Conservation (phyloP, 2,329 filamentous ascomycete species). For the Metarhizium album region DNA sequence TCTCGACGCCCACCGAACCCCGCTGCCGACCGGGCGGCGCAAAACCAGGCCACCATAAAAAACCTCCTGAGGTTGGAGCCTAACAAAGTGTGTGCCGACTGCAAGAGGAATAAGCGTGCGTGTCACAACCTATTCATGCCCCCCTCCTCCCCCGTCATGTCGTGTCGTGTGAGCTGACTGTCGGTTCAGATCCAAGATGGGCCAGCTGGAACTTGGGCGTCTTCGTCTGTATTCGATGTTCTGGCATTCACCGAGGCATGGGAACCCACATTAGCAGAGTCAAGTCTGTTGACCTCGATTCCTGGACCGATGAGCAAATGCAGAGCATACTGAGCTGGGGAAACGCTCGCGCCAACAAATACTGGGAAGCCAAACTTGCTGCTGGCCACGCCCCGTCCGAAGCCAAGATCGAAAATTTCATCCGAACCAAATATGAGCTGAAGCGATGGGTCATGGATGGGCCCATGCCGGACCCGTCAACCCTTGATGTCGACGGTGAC, state of each 20-base stretch:
- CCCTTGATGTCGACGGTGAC: conserved; percentile 72
- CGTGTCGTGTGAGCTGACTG: conserved; percentile 2
- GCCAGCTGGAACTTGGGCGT: conserved; percentile 97
- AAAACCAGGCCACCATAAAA: conserved; percentile 92
- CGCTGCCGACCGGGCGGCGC: conserved; percentile 75
- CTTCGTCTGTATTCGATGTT: conserved; percentile 96
- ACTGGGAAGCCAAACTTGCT: conserved; percentile 94
- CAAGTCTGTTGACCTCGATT: conserved; percentile 94
- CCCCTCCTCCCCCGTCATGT: too few species aligned
- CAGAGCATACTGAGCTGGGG: conserved; percentile 93
- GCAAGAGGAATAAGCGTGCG: conserved; percentile 96
- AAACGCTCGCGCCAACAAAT: conserved; percentile 93
- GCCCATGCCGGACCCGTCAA: conserved; percentile 82
- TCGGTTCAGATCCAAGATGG: conserved; percentile 76
- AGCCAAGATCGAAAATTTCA: conserved; percentile 98
- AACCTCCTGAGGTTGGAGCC: conserved; percentile 84
- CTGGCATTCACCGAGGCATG: conserved; percentile 97
- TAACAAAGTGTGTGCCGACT: conserved; percentile 97
- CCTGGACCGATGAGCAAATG: conserved; percentile 97
- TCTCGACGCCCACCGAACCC: conserved; percentile 69
- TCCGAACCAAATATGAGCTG: conserved; percentile 96
- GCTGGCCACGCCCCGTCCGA: conserved; percentile 87
- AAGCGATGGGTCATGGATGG: conserved; percentile 99
- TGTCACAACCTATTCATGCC: conserved; percentile 9
- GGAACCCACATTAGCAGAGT: conserved; percentile 97